Evolutionary conservation across 73 alveolate genomes (phyloP).

Genomic region (Tetrahymena elliotti): DNA sequence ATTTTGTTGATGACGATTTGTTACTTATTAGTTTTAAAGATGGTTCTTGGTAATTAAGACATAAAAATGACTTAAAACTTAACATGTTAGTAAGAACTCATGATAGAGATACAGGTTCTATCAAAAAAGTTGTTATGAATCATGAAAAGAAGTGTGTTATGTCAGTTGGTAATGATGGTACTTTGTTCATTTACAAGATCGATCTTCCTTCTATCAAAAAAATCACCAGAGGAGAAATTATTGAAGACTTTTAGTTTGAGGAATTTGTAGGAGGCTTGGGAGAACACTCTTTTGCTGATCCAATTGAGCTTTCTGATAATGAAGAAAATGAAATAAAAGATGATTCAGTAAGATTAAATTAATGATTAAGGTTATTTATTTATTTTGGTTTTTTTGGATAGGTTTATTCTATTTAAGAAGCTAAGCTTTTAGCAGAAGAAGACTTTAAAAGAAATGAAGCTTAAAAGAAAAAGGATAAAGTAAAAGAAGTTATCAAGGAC

Average conservation of each 20-base stretch:
- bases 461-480: slow-evolving; percentile 74
- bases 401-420: slow-evolving; percentile 48
- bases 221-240: slow-evolving; percentile 51
- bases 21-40: slow-evolving; percentile 46
- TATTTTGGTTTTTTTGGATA: not conserved
- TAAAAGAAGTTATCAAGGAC: slow-evolving; percentile 44
- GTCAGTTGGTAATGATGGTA: slow-evolving; percentile 77
- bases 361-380: slow-evolving; percentile 35
- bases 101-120: slow-evolving; percentile 63
- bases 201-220: slow-evolving; percentile 38
- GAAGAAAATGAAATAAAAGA: slow-evolving; percentile 45
- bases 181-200: slow-evolving; percentile 56
- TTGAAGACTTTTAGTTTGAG: slow-evolving; percentile 44
- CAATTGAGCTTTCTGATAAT: slow-evolving; percentile 38
- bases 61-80: slow-evolving; percentile 37
- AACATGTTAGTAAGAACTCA: slow-evolving; percentile 55
- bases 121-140: slow-evolving; percentile 52
- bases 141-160: slow-evolving; percentile 49
- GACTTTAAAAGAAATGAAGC: slow-evolving; percentile 75
- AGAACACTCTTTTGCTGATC: slow-evolving; percentile 36
- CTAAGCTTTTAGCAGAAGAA: slow-evolving; percentile 79
- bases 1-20: slow-evolving; percentile 48
- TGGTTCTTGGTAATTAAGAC: slow-evolving; percentile 60
- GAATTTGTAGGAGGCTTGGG: slow-evolving; percentile 40
- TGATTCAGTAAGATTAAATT: slow-evolving; percentile 48